Base-by-base conservation (phyloP, 257 asterid genomes). In the Capsicum pubescens region DNA sequence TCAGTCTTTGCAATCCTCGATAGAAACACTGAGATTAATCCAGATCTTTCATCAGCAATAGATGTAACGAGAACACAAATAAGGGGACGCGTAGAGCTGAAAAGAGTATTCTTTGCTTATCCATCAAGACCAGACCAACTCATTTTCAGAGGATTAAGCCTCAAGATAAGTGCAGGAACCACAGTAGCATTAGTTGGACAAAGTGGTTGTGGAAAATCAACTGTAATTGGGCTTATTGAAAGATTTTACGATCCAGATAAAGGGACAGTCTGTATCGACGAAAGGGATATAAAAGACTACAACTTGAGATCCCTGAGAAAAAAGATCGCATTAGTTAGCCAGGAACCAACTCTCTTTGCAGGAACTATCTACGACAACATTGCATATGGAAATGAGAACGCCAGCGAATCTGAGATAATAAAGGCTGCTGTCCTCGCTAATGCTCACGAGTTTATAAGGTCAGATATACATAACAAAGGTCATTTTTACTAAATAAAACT, bases 181-280 rank as follows among this genome's bases (percentile, higher is more conserved):
- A 89, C 99, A 26, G 93, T 97, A 1, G 98, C 99, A 3, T 48
- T 95, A 35, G 98, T 95, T 0, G 99, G 99, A 16, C 97, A 92
- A 50, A 95, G 99, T n/a, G 99, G 99, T 1, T 95, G 96, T 0
- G 99, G 99, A 3, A 95, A 95, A 70, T 95, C 99, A 1, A 94
- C 98, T 1, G 87, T 94, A 4, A 91, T 94, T 4, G 91, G 94
- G 70, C 87, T 95, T 46, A 89, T 94, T 17, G 94, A 95, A 84
- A 81, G 99, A 71, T 95, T 95, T 54, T 95, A 95, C 44, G 98
- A 92, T 60, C 98, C 99, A 0, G 9, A 86, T 0, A 72, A 68
- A 6, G 99, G 99, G 0, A 84, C 60, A 1, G 94, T 95, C 83
- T 90, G 83, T 76, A 91, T 95, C 48, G 98, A 94, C 4, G 93